These are phyloP conservation scores for Dothiorella sarmentorum DNA, from an alignment of 2,329 filamentous ascomycete genomes.

Conservation along the genomic window DNA sequence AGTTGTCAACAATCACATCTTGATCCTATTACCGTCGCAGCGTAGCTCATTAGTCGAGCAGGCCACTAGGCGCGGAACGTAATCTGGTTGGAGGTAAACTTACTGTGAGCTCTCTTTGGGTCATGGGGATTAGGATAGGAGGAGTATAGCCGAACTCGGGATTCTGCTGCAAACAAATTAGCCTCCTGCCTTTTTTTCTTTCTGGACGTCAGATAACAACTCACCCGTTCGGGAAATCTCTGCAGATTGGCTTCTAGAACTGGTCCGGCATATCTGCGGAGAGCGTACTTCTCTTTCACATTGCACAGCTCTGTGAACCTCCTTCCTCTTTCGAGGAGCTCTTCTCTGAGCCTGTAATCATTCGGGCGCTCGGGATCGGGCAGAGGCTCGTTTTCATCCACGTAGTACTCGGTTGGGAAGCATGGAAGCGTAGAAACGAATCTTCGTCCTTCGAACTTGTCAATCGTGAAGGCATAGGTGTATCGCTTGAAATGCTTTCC, in stretches of 20 bases:
- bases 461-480: conserved; percentile 12
- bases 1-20: conserved; percentile 19
- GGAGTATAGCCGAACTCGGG: too few relatives aligned
- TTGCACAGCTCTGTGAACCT: conserved; percentile 15
- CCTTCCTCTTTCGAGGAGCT: conserved; percentile 13
- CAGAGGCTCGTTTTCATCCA: too few relatives aligned
- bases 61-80: too few relatives aligned
- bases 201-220: background rate
- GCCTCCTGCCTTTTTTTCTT: background rate
- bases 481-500: conserved; percentile 4
- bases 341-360: background rate
- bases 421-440: background rate
- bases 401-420: conserved; percentile 12
- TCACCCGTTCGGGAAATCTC: background rate
- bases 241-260: conserved; percentile 4
- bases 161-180: too few relatives aligned
- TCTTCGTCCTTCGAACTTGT: conserved; percentile 14
- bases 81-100: too few relatives aligned
- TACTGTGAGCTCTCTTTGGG: background rate
- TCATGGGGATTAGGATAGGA: too few relatives aligned
- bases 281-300: background rate
- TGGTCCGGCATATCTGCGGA: conserved; percentile 16
- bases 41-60: too few relatives aligned
- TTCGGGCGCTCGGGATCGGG: background rate
- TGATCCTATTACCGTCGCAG: conserved; percentile 14